Conservation (phyloP, 768 basidiomycete genomes). For the Myochromella boudieri region DNA sequence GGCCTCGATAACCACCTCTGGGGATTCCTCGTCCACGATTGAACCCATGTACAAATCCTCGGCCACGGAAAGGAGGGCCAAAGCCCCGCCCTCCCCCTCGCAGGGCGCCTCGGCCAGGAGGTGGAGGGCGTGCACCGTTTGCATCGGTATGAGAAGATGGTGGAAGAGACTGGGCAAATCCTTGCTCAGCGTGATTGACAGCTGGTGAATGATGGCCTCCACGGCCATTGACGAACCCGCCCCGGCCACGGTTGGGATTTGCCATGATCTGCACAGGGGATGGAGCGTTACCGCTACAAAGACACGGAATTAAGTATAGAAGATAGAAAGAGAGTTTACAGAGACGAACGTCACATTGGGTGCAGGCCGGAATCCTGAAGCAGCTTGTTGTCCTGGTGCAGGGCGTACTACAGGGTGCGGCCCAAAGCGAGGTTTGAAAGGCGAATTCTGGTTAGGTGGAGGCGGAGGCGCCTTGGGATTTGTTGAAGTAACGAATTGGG, state of each 20-base stretch:
- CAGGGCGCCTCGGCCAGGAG: constrained; percentile 24
- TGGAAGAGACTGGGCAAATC: constrained; percentile 9
- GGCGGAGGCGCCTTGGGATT: constrained; percentile 57
- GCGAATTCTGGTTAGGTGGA: constrained; percentile 41
- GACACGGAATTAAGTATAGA: neutral
- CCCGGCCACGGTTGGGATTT: constrained; percentile 64
- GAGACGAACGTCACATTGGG: constrained; percentile 32
- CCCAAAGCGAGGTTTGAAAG: constrained; percentile 70
- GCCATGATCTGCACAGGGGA: constrained; percentile 74
- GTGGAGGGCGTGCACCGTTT: constrained; percentile 1
- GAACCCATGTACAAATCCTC: constrained; percentile 24
- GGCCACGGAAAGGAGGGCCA: constrained; percentile 27
- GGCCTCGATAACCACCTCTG: constrained; percentile 35
- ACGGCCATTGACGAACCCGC: constrained; percentile 33
- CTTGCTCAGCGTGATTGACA: constrained; percentile 9
- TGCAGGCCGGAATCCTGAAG: constrained; percentile 67
- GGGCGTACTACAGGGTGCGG: constrained; percentile 64
- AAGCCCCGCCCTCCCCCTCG: constrained; percentile 30
- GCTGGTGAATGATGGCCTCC: constrained; percentile 24
- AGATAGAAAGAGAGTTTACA: constrained; percentile 3
- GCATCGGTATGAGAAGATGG: constrained; percentile 2
- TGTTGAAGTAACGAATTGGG: constrained; percentile 81
- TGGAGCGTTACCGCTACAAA: constrained; percentile 25
- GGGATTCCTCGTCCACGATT: constrained; percentile 33
- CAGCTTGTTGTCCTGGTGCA: constrained; percentile 49